phyloP scores from a whole-genome alignment of 164 flowering plant species.

The Sextonia rubra region DNA sequence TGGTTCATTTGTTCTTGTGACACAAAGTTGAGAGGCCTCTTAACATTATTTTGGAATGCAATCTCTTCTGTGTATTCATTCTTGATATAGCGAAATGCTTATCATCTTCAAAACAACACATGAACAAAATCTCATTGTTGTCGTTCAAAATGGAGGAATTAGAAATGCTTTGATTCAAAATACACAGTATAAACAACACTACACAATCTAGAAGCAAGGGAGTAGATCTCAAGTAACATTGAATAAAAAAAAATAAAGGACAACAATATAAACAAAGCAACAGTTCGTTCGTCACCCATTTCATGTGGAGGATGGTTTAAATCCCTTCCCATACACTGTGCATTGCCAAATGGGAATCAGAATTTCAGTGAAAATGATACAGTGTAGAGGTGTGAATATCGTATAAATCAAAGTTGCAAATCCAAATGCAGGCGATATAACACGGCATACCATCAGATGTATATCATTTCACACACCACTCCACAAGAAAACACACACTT shows the following conservation, averaged over 20 bases:
- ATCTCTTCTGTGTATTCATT: too few relatives aligned
- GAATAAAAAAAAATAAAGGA: background rate
- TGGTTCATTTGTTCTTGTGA: too few relatives aligned
- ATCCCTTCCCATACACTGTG: background rate
- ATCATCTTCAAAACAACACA: too few relatives aligned
- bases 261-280: background rate
- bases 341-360: background rate
- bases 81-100: too few relatives aligned
- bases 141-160: background rate
- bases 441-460: too few relatives aligned
- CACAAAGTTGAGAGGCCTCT: too few relatives aligned
- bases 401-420: too few relatives aligned
- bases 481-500: too few relatives aligned
- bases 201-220: background rate
- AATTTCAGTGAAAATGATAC: background rate
- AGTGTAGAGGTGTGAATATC: too few relatives aligned
- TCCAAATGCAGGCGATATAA: too few relatives aligned
- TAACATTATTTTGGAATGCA: too few relatives aligned
- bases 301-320: background rate
- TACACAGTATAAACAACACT: background rate
- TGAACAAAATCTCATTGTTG: background rate
- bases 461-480: too few relatives aligned
- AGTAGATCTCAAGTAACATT: background rate
- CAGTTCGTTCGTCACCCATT: background rate
- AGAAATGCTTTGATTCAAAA: background rate